Percentiles rank a stretch among this genome's conserved stretches.
Evolutionary conservation across 345 rosid species (phyloP).

Genomic region (Populus davidiana): DNA sequence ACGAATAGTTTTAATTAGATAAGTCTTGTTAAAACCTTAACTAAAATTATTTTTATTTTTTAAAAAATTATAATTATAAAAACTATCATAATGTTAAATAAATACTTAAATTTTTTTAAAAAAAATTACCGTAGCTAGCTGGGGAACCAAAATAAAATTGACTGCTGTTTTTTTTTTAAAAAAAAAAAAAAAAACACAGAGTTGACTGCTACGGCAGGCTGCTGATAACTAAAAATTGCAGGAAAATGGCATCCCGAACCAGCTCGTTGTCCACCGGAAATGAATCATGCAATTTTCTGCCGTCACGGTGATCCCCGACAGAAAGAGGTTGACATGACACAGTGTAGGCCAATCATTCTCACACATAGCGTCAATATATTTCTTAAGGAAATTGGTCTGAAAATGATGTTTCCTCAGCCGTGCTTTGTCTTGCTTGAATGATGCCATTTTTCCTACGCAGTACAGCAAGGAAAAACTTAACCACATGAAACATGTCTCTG

Average conservation of each 20-base stretch:
- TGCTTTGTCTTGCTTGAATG: background rate
- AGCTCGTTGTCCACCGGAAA: background rate
- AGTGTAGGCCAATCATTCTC: conserved; percentile 23
- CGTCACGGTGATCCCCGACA: background rate
- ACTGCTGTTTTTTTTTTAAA: background rate
- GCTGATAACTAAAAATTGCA: background rate
- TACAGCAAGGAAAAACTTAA: background rate
- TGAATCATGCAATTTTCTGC: background rate
- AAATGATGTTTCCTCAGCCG: conserved; percentile 16
- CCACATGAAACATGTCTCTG: background rate
- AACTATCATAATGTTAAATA: no score
- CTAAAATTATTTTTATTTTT: no score
- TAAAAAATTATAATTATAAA: no score
- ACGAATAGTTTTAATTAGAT: no score
- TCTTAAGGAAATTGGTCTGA: conserved; percentile 9
- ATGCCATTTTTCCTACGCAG: background rate
- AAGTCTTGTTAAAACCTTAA: no score
- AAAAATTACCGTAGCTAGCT: no score
- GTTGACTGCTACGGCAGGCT: background rate
- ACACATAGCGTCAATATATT: conserved; percentile 2
- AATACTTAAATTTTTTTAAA: no score
- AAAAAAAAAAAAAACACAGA: no score
- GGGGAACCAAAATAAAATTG: background rate
- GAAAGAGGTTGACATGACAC: conserved; percentile 25
- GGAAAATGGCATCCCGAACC: background rate